Percentiles rank a stretch among this genome's conserved stretches.
These are phyloP conservation scores for Lichtheimia hyalospora DNA, from an alignment of 371 early-diverging fungal species.

Conservation along the genomic window DNA sequence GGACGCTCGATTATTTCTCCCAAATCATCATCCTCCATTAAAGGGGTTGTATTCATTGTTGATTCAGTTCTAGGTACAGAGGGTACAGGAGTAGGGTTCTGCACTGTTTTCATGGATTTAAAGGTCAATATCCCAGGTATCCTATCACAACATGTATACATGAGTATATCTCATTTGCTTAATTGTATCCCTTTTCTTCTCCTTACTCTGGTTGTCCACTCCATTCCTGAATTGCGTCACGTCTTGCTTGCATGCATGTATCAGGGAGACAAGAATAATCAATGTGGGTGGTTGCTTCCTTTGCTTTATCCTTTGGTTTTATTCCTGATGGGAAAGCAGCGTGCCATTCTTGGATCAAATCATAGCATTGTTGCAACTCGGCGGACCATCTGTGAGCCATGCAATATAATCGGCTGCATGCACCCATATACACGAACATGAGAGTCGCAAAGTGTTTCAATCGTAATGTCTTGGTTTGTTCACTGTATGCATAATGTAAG, in stretches of 20 bases:
- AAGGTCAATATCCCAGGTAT: conserved; percentile 11
- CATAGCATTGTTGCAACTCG: conserved; percentile 38
- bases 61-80: background rate
- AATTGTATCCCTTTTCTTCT: background rate
- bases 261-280: conserved; percentile 9
- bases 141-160: conserved; percentile 1
- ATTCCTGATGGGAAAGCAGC: conserved; percentile 32
- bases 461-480: conserved; percentile 30
- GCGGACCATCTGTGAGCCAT: conserved; percentile 24
- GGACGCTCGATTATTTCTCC: conserved; percentile 11
- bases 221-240: conserved; percentile 7
- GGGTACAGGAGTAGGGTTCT: background rate
- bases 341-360: conserved; percentile 32
- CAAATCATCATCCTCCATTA: conserved; percentile 10
- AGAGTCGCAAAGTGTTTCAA: conserved; percentile 41
- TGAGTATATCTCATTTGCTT: background rate
- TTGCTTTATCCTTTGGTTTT: conserved; percentile 13
- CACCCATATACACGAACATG: conserved; percentile 34
- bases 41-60: background rate
- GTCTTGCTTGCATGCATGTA: conserved; percentile 4
- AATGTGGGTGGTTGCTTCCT: conserved; percentile 7
- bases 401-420: conserved; percentile 33
- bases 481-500: conserved; percentile 11
- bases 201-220: conserved; percentile 9
- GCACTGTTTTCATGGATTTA: background rate